A percentile compares a stretch with the other conserved stretches of the same genome.
phyloP scores from a whole-genome alignment of 768 basidiomycete genomes.

The Daedaleopsis sinensis region DNA sequence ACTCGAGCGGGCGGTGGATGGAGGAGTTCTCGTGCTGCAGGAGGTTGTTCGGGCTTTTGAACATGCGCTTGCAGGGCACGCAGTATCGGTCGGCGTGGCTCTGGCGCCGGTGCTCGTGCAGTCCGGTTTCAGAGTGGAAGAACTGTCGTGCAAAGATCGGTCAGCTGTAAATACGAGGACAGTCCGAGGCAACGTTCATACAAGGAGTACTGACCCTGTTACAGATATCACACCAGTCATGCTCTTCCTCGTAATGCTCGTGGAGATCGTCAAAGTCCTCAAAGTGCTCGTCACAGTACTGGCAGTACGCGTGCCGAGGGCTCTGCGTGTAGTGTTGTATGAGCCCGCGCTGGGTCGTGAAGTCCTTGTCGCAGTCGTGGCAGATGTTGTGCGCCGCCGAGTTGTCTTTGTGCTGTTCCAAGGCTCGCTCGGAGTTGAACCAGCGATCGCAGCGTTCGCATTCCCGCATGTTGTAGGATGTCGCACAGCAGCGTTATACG shows the following conservation, averaged over 20 bases:
- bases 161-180: neutral
- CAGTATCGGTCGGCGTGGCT: constrained; percentile 43
- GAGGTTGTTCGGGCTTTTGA: constrained; percentile 44
- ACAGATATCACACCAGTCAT: constrained; percentile 49
- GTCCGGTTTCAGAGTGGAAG: constrained; percentile 42
- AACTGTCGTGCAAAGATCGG: constrained; percentile 20
- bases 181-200: neutral
- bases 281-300: constrained; percentile 50
- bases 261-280: constrained; percentile 40
- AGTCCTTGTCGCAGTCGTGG: constrained; percentile 48
- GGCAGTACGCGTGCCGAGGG: constrained; percentile 53
- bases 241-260: constrained; percentile 43
- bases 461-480: constrained; percentile 17
- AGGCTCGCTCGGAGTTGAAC: constrained; percentile 25
- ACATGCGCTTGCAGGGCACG: constrained; percentile 43
- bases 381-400: constrained; percentile 48
- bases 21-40: constrained; percentile 56
- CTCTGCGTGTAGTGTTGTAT: constrained; percentile 58
- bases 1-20: constrained; percentile 44
- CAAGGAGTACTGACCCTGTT: constrained; percentile 19
- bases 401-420: constrained; percentile 31
- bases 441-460: constrained; percentile 32
- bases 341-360: constrained; percentile 39
- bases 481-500: neutral
- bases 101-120: constrained; percentile 38